These are phyloP conservation scores for Sphaceloma murrayae DNA, from an alignment of 2,329 filamentous ascomycete genomes.

Conservation along the genomic window DNA sequence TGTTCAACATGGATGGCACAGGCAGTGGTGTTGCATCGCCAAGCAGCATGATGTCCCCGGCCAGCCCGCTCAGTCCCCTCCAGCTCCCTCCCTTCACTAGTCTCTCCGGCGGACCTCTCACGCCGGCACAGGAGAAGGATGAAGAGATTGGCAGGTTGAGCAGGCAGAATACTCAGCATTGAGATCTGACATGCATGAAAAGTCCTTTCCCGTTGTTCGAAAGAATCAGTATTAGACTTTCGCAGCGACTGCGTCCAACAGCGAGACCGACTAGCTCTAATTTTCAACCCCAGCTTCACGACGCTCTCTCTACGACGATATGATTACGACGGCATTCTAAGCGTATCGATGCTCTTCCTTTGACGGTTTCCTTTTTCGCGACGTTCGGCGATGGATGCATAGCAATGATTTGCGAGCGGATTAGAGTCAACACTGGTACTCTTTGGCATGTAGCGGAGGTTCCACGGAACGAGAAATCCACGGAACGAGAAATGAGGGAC, in stretches of 20 bases:
- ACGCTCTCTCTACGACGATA: constrained; percentile 10
- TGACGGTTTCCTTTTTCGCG: background rate
- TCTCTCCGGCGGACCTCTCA: constrained; percentile 17
- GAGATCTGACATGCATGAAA: background rate
- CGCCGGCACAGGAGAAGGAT: constrained; percentile 23
- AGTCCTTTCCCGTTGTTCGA: too few relatives aligned
- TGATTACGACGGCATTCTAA: constrained; percentile 13
- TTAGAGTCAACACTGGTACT: too few relatives aligned
- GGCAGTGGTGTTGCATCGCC: background rate
- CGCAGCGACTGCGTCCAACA: background rate
- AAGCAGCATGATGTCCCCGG: too few relatives aligned
- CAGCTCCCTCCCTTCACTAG: constrained; percentile 5
- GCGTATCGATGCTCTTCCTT: too few relatives aligned
- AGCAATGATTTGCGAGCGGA: background rate
- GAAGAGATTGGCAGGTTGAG: constrained; percentile 18
- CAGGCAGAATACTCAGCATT: background rate
- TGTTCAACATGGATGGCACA: constrained; percentile 7
- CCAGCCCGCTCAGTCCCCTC: constrained; percentile 18
- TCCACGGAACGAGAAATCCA: too few relatives aligned
- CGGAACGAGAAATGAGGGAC: too few relatives aligned
- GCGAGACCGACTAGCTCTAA: background rate
- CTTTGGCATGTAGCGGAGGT: too few relatives aligned
- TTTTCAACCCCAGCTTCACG: constrained; percentile 14
- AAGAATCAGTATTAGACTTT: background rate
- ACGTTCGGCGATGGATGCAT: background rate